Conservation (phyloP, 768 basidiomycete species). For the Panaeolus cyanescens region DNA sequence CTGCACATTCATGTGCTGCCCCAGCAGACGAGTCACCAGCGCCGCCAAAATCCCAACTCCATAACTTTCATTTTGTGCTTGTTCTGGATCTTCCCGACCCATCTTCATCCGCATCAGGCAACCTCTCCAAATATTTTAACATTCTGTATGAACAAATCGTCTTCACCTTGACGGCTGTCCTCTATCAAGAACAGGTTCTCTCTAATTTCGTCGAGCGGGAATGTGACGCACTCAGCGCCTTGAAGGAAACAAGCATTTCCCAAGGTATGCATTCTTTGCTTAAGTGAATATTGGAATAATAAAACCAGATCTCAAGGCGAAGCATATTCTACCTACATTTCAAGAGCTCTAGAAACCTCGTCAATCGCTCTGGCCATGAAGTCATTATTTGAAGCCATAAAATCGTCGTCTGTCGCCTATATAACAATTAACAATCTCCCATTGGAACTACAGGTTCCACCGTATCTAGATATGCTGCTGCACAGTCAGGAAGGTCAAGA, state of each 20-base stretch:
- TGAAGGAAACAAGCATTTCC: constrained; percentile 71
- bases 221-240: constrained; percentile 65
- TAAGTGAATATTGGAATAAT: constrained; percentile 8
- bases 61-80: constrained; percentile 84
- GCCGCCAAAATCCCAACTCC: constrained; percentile 45
- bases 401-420: constrained; percentile 73
- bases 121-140: constrained; percentile 79
- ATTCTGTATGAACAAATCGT: constrained; percentile 87
- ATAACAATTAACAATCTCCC: constrained; percentile 79
- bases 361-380: constrained; percentile 83
- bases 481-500: constrained; percentile 65
- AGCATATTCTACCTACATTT: constrained; percentile 55
- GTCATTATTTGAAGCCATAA: constrained; percentile 76
- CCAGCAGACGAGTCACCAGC: constrained; percentile 35
- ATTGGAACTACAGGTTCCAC: constrained; percentile 85
- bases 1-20: constrained; percentile 27
- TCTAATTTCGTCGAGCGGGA: constrained; percentile 86
- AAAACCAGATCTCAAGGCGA: constrained; percentile 45
- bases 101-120: constrained; percentile 78
- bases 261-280: constrained; percentile 46
- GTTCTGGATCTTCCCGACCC: constrained; percentile 91
- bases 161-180: constrained; percentile 88
- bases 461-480: constrained; percentile 71
- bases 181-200: constrained; percentile 89
- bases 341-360: constrained; percentile 61